Evolutionary conservation across 1,139 yeast species (phyloP).

Genomic region (Candida sp.): DNA sequence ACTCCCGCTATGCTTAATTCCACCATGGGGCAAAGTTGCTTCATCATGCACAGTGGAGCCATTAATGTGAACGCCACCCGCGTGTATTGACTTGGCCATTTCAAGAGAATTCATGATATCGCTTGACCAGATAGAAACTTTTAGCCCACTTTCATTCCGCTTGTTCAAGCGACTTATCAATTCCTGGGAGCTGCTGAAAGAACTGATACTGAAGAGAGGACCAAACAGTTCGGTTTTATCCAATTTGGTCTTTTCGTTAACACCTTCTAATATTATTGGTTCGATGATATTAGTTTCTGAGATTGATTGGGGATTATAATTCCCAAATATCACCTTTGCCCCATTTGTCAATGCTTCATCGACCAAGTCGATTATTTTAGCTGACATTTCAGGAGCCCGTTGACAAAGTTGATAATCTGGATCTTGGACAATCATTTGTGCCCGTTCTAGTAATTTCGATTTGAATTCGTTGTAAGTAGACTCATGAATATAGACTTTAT

Average conservation of each 20-base stretch:
- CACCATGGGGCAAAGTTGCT: constrained; percentile 54
- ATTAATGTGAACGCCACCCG: constrained; percentile 54
- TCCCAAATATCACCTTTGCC: constrained; percentile 30
- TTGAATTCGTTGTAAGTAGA: constrained; percentile 25
- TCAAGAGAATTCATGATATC: constrained; percentile 37
- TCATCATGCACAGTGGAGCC: constrained; percentile 48
- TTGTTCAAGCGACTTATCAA: constrained; percentile 27
- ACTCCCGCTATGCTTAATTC: constrained; percentile 47
- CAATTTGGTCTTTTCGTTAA: constrained; percentile 30
- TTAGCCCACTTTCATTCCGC: constrained; percentile 38
- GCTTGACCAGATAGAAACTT: constrained; percentile 54
- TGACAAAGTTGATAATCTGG: constrained; percentile 22
- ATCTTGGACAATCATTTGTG: constrained; percentile 13
- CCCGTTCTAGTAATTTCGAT: constrained; percentile 16
- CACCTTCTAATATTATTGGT: constrained; percentile 34
- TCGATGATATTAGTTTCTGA: constrained; percentile 9
- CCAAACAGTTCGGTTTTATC: constrained; percentile 43
- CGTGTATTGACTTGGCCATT: constrained; percentile 33
- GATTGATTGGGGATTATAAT: constrained; percentile 6
- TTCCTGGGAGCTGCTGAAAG: constrained; percentile 27
- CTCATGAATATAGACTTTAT: constrained; percentile 31
- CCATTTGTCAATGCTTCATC: constrained; percentile 42
- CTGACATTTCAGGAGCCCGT: constrained; percentile 23
- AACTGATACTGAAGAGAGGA: constrained; percentile 39
- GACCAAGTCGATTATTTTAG: constrained; percentile 22